Evolutionary conservation across 441 rosid genomes (phyloP).

Genomic region (Euphorbia schlechtendalii): DNA sequence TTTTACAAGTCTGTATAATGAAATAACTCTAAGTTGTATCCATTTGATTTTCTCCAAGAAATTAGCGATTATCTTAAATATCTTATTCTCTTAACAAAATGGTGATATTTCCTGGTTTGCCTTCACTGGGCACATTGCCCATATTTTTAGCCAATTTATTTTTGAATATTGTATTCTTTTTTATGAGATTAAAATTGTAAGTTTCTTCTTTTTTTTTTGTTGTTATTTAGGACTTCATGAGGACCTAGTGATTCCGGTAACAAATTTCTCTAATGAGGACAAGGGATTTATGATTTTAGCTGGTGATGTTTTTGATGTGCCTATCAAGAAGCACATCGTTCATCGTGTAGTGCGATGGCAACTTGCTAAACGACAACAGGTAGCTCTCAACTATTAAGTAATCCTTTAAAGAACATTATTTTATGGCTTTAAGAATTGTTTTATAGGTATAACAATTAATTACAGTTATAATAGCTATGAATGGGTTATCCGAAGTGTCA

Average conservation of each 20-base stretch:
- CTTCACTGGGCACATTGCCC: neutral
- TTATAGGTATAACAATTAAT: neutral
- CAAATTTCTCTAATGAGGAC: slow-evolving; percentile 65
- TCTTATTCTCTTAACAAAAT: neutral
- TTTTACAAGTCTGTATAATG: too few species aligned
- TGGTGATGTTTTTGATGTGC: slow-evolving; percentile 90
- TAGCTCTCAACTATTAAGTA: slow-evolving; percentile 21
- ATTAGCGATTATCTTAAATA: neutral
- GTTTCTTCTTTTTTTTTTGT: too few species aligned
- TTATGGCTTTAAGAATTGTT: neutral
- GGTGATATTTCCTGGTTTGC: neutral
- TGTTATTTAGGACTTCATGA: slow-evolving; percentile 46
- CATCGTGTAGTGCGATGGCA: slow-evolving; percentile 89
- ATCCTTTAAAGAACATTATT: slow-evolving; percentile 7
- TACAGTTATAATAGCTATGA: neutral
- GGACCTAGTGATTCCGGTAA: slow-evolving; percentile 73
- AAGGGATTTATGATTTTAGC: slow-evolving; percentile 76
- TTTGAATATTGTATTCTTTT: slow-evolving; percentile 4
- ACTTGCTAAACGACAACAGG: slow-evolving; percentile 93
- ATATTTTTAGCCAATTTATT: neutral
- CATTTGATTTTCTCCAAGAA: neutral
- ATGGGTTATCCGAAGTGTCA: neutral
- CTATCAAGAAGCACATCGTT: slow-evolving; percentile 84
- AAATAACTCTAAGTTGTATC: neutral
- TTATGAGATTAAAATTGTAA: slow-evolving; percentile 2